phyloP scores from a whole-genome alignment of 2,329 filamentous ascomycete species.

The Apiospora rasikravindrae region DNA sequence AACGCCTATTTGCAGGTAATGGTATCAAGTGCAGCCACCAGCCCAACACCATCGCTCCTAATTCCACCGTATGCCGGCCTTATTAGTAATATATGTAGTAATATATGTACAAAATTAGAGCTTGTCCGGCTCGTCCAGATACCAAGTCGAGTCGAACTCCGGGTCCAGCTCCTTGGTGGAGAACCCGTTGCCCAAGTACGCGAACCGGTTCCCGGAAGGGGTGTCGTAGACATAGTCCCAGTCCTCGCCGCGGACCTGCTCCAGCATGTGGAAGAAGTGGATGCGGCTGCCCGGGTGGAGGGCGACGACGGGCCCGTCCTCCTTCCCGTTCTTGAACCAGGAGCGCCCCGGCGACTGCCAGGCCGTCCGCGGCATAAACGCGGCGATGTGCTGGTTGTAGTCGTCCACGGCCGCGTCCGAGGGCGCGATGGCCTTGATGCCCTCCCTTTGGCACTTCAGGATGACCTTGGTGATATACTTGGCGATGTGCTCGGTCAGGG shows the following conservation, averaged over 20 bases:
- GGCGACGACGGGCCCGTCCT: conserved; percentile 52
- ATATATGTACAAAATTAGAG: not conserved
- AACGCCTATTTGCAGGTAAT: not conserved
- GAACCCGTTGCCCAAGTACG: conserved; percentile 60
- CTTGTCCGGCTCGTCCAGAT: conserved; percentile 39
- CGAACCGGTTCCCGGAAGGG: conserved; percentile 49
- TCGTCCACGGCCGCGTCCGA: conserved; percentile 53
- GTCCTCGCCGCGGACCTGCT: conserved; percentile 55
- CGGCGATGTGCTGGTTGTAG: conserved; percentile 53
- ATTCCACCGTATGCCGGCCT: not conserved
- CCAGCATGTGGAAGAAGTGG: conserved; percentile 60
- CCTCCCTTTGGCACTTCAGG: conserved; percentile 55
- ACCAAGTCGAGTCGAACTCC: conserved; percentile 47
- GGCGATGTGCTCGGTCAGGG: conserved; percentile 56
- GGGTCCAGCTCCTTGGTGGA: conserved; percentile 51
- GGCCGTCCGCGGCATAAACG: conserved; percentile 59
- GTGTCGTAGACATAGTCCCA: conserved; percentile 56
- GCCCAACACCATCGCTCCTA: not conserved
- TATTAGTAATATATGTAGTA: not conserved
- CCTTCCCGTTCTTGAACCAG: conserved; percentile 55
- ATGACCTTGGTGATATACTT: conserved; percentile 56
- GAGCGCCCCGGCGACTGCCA: conserved; percentile 54
- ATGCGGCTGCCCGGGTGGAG: conserved; percentile 57
- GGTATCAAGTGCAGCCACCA: not conserved
- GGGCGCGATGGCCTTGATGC: conserved; percentile 52